Evolutionary conservation across 306 rosid genomes (phyloP).

Genomic region (Lagenaria siceraria): DNA sequence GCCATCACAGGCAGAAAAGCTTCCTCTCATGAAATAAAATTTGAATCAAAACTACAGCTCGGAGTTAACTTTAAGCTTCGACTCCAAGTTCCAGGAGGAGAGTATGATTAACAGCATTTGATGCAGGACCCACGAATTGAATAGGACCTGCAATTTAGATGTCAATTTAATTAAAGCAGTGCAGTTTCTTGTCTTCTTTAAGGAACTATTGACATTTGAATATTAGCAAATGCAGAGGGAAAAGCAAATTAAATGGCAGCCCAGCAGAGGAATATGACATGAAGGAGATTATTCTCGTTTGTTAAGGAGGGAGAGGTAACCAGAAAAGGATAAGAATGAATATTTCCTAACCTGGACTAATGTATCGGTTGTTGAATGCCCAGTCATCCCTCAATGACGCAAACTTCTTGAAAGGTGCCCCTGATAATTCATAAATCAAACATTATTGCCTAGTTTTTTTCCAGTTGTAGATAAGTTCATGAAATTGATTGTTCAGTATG

Average conservation of each 20-base stretch:
- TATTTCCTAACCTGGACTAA: conserved; percentile 65
- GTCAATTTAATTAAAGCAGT: not conserved
- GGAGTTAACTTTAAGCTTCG: conserved; percentile 19
- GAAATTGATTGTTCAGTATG: not conserved
- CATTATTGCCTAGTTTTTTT: conserved; percentile 8
- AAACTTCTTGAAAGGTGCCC: conserved; percentile 91
- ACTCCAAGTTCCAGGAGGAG: conserved; percentile 68
- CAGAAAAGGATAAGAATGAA: not conserved
- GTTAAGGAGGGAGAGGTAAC: not conserved
- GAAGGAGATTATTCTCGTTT: not conserved
- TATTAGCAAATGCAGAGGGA: not conserved
- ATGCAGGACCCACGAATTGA: conserved; percentile 70
- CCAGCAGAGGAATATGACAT: not conserved
- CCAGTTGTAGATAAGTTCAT: conserved; percentile 4
- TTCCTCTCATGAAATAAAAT: not conserved
- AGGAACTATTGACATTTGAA: not conserved
- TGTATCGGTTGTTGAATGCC: conserved; percentile 80
- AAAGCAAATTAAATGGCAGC: not conserved
- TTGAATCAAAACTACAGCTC: conserved; percentile 6
- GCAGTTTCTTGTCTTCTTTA: not conserved
- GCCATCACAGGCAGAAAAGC: not conserved
- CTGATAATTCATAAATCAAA: conserved; percentile 26
- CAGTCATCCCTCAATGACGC: conserved; percentile 76
- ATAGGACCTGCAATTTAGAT: conserved; percentile 59
- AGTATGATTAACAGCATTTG: conserved; percentile 68